Evolutionary conservation across 2,329 filamentous ascomycete genomes (phyloP), one percentile per base, ranked within the genome.

Genomic region (Cytospora paraplurivora): DNA sequence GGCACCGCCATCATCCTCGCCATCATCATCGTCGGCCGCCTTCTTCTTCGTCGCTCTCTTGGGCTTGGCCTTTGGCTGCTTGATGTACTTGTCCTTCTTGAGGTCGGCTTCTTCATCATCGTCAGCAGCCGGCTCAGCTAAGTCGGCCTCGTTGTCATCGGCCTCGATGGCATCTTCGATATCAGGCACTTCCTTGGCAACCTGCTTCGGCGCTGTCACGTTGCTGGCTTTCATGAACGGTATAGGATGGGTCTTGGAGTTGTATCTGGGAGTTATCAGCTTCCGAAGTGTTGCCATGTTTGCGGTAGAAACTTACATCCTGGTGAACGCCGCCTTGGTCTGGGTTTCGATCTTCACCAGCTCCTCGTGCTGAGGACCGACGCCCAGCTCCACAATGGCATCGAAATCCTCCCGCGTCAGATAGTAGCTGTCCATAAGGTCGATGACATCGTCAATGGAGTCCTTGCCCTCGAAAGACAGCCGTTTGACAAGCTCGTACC

Each of bases 381-480:
- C 85, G 7, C 93, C 94, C 32, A 99, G 84, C 77, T 99, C 95
- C 74, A 93, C 83, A 70, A 99, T 92, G 11, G 88, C 90, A 73
- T 99, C 95, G 75, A 94, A 96, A 74, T 99, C 95, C 32, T 99
- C 95, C 67, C 90, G 89, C 0, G 95, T 98, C 63, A 99, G 81
- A 76, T 89, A 99, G 77, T 99, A 99, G 73, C 89, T 93, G 73
- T 99, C 95, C 95, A 99, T 98, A 60, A 97, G 82, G 60, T 95
- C 87, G 71, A 99, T 99, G 60, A 97, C 89, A 1, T 91, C 88
- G 1, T 85, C 83, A 5, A 97, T 89, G 8, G 85, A 85, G 1
- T 96, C 93, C 71, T 92, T 95, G 70, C 95, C 95, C 63, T 96
- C 88, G 0, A 79, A 75, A 70, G 92, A 85, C 60, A 99, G 80